Conservation (phyloP, 1,284 basidiomycete species). For the Schizophyllum amplum region DNA sequence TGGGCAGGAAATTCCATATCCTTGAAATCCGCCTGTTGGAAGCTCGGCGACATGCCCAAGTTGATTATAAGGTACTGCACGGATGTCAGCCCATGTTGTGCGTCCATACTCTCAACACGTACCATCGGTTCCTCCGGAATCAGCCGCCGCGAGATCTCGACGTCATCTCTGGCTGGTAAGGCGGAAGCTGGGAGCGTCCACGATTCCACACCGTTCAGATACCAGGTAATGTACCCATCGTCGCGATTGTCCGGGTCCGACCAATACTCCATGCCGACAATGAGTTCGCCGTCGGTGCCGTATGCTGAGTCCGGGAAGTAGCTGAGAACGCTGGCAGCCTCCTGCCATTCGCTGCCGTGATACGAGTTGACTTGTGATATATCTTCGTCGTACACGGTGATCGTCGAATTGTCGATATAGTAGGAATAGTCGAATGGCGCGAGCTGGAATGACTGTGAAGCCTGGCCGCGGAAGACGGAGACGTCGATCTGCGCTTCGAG, state of each 20-base stretch:
- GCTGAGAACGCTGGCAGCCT: slow-evolving; percentile 52
- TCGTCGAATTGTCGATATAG: slow-evolving; percentile 41
- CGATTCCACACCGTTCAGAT: slow-evolving; percentile 36
- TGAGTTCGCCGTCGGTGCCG: slow-evolving; percentile 14
- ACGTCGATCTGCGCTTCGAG: slow-evolving; percentile 60
- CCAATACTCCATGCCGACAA: slow-evolving; percentile 58
- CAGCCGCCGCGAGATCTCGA: slow-evolving; percentile 42
- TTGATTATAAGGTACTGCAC: slow-evolving; percentile 49
- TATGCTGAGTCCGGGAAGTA: slow-evolving; percentile 37
- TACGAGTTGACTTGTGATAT: slow-evolving; percentile 50
- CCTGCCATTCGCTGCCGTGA: slow-evolving; percentile 60
- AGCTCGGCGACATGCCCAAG: slow-evolving; percentile 47
- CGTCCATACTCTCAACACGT: neutral
- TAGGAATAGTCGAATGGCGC: slow-evolving; percentile 62
- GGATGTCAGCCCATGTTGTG: neutral
- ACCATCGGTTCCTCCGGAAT: slow-evolving; percentile 54
- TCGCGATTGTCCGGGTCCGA: slow-evolving; percentile 40
- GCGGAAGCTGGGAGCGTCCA: slow-evolving; percentile 49
- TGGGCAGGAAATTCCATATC: slow-evolving; percentile 43
- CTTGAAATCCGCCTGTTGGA: slow-evolving; percentile 44
- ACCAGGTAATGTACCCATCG: slow-evolving; percentile 58
- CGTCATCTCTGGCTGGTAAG: slow-evolving; percentile 38
- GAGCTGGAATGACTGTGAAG: slow-evolving; percentile 59
- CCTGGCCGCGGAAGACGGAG: slow-evolving; percentile 29
- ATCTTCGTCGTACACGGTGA: slow-evolving; percentile 36